A percentile compares a stretch with the other conserved stretches of the same genome.
These are phyloP conservation scores for Rhodotorula sp. DNA, from an alignment of 1,284 basidiomycete species.

Conservation along the genomic window DNA sequence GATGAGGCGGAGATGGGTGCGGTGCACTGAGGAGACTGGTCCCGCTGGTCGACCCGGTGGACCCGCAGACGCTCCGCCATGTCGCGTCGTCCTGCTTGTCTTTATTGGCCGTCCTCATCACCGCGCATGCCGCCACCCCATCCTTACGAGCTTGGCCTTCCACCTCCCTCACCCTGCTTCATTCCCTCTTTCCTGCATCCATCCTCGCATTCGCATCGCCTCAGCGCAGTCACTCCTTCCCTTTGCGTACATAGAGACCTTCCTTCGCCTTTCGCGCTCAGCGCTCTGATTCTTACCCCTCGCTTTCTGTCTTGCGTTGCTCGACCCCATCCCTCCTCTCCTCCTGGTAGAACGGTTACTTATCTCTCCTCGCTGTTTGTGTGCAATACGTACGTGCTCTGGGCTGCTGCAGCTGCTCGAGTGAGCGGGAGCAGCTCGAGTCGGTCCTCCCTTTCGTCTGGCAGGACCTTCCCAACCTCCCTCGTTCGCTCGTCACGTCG, in stretches of 20 bases:
- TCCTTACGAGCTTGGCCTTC: background rate
- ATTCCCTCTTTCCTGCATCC: background rate
- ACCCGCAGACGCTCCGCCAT: too few species aligned
- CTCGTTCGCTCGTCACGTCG: too few species aligned
- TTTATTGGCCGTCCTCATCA: too few species aligned
- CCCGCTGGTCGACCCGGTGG: background rate
- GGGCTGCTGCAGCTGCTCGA: too few species aligned
- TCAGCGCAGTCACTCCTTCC: too few species aligned
- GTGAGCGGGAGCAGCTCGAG: too few species aligned
- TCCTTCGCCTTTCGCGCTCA: background rate
- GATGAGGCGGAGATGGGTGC: slow-evolving; percentile 13
- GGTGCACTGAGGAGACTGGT: background rate
- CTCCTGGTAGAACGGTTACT: background rate
- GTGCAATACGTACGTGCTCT: too few species aligned
- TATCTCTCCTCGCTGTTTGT: background rate
- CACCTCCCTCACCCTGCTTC: background rate
- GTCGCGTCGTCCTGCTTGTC: too few species aligned
- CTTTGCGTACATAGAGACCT: background rate
- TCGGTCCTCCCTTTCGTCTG: too few species aligned
- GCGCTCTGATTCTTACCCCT: background rate
- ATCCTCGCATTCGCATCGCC: background rate
- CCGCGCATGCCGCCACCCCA: background rate
- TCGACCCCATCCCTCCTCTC: background rate
- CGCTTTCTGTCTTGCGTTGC: background rate
- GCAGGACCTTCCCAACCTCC: too few species aligned